phyloP scores from a whole-genome alignment of 192 early-diverging fungal species.

The Linnemannia schmuckeri region DNA sequence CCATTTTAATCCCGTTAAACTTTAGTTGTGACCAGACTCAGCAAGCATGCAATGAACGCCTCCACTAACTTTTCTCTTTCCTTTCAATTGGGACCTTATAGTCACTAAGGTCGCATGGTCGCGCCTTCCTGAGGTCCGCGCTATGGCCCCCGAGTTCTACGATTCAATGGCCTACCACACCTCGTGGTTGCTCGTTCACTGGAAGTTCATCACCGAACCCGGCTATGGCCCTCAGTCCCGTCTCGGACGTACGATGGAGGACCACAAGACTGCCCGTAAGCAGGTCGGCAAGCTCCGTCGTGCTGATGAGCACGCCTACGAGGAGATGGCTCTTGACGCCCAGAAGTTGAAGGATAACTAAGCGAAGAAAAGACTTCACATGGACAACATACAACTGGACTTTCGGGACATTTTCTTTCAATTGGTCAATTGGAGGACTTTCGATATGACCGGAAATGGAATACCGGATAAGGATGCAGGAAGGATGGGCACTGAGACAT shows the following conservation, averaged over 20 bases:
- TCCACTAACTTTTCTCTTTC: background rate
- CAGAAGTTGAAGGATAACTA: conserved; percentile 40
- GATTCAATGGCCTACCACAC: conserved; percentile 85
- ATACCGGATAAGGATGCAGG: background rate
- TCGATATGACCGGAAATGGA: background rate
- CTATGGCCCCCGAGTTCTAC: conserved; percentile 92
- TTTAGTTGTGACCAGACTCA: background rate
- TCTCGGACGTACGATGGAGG: conserved; percentile 77
- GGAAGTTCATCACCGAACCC: conserved; percentile 82
- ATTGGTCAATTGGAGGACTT: no score
- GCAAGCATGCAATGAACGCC: background rate
- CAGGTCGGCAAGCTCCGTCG: conserved; percentile 64
- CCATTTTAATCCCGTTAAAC: conserved; percentile 6
- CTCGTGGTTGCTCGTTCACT: conserved; percentile 89
- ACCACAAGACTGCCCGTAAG: conserved; percentile 81
- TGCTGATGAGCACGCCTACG: conserved; percentile 48
- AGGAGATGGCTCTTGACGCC: conserved; percentile 45
- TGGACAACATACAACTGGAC: conserved; percentile 1
- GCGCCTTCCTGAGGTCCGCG: conserved; percentile 82
- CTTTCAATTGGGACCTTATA: background rate
- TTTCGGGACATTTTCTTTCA: background rate
- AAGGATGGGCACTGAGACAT: background rate
- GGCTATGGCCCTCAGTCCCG: conserved; percentile 87
- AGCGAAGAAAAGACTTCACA: background rate
- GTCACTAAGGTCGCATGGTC: conserved; percentile 84